Percentiles rank a stretch among this genome's conserved stretches.
Conservation (phyloP, 2,329 filamentous ascomycete species). For the Ophiostoma quercus region DNA sequence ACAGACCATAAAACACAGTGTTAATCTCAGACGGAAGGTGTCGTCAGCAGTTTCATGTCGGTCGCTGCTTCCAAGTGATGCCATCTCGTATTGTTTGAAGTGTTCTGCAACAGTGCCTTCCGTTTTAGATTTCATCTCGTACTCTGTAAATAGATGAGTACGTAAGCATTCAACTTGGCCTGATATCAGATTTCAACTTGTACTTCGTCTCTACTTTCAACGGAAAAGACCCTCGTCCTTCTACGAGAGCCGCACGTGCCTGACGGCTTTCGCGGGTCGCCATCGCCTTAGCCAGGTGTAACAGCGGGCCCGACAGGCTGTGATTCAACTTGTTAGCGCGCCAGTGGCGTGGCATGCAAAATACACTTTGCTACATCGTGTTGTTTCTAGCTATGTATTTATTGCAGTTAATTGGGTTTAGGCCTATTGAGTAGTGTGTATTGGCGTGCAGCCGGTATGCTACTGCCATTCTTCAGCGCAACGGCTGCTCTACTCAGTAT, state of each 20-base stretch:
- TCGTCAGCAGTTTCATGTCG: conserved; percentile 5
- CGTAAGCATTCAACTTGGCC: neutral
- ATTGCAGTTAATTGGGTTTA: neutral
- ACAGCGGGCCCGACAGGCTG: neutral
- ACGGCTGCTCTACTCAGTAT: neutral
- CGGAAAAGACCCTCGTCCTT: neutral
- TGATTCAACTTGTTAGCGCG: neutral
- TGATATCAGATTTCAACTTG: no score
- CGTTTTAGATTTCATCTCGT: neutral
- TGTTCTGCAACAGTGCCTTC: neutral
- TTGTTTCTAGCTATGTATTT: neutral
- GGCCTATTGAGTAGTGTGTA: neutral
- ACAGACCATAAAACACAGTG: neutral
- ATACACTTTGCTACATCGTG: neutral
- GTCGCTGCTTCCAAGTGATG: neutral
- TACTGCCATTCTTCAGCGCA: neutral
- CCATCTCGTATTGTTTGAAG: neutral
- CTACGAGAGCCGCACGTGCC: neutral
- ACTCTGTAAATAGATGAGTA: neutral
- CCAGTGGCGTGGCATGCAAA: conserved; percentile 1
- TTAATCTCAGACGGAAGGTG: neutral
- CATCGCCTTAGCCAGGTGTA: neutral
- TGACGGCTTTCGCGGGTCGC: conserved; percentile 1
- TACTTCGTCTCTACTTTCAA: neutral
- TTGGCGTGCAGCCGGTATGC: neutral